Conservation (phyloP, 371 early-diverging fungal species). For the Parasitella parasitica region DNA sequence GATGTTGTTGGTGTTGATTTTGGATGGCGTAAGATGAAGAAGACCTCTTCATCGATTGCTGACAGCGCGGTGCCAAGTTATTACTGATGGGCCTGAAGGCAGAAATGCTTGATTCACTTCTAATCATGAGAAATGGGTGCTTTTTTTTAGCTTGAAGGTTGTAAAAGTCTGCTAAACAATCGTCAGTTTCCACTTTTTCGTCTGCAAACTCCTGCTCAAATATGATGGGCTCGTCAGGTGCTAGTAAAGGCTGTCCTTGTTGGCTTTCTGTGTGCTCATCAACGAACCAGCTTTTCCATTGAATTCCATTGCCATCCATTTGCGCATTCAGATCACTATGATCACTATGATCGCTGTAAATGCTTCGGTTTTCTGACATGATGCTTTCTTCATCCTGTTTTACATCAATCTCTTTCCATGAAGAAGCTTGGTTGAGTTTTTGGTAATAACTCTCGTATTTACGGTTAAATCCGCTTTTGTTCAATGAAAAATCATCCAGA, state of each 20-base stretch:
- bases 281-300: slow-evolving; percentile 27
- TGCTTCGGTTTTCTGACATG: neutral
- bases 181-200: slow-evolving; percentile 21
- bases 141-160: neutral
- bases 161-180: neutral
- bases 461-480: neutral
- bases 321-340: neutral
- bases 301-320: neutral
- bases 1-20: neutral
- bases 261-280: neutral
- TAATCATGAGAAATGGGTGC: slow-evolving; percentile 9
- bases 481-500: neutral
- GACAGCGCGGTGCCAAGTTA: slow-evolving; percentile 27
- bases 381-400: neutral
- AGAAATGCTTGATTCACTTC: slow-evolving; percentile 33
- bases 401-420: slow-evolving; percentile 10
- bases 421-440: slow-evolving; percentile 3
- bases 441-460: slow-evolving; percentile 16
- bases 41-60: neutral
- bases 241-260: neutral
- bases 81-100: slow-evolving; percentile 35
- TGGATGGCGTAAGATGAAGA: neutral
- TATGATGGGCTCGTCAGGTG: neutral
- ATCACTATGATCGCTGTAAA: neutral
- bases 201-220: slow-evolving; percentile 11